phyloP scores from a whole-genome alignment of 2,329 filamentous ascomycete genomes.

The Tolypocladium inflatum region DNA sequence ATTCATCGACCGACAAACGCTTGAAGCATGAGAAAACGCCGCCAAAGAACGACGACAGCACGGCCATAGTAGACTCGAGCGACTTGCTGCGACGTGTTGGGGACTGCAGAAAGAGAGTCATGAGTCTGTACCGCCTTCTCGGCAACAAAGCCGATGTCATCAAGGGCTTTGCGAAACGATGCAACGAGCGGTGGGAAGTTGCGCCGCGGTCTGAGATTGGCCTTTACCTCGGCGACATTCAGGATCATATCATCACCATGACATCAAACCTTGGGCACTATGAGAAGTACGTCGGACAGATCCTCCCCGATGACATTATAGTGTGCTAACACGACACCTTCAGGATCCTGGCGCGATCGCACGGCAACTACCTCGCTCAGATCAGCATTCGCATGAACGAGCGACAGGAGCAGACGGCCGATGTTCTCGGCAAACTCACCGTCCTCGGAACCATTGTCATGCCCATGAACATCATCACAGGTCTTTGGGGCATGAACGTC shows the following conservation, averaged over 20 bases:
- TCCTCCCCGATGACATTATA: not conserved
- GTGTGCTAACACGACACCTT: constrained; percentile 5
- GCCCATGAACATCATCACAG: constrained; percentile 98
- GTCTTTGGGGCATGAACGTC: constrained; percentile 98
- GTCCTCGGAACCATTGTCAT: constrained; percentile 94
- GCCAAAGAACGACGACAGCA: constrained; percentile 37
- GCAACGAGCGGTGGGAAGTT: constrained; percentile 96
- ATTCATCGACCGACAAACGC: constrained; percentile 45
- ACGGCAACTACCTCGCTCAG: constrained; percentile 96
- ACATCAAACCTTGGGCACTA: constrained; percentile 92
- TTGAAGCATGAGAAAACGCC: constrained; percentile 29
- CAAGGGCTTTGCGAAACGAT: constrained; percentile 96
- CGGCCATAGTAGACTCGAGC: constrained; percentile 36
- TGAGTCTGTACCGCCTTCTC: constrained; percentile 84
- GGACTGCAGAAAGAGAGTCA: constrained; percentile 93
- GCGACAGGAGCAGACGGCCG: constrained; percentile 88
- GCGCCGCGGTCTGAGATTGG: constrained; percentile 93
- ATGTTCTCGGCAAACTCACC: constrained; percentile 88
- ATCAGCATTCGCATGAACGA: constrained; percentile 99
- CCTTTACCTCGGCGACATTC: constrained; percentile 95
- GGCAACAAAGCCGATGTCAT: constrained; percentile 99
- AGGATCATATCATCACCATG: constrained; percentile 99
- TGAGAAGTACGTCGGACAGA: constrained; percentile 61
- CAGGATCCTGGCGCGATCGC: constrained; percentile 75
- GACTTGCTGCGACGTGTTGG: constrained; percentile 92